Conservation (phyloP, 176 grass and related monocot species). For the Oryza glaberrima region DNA sequence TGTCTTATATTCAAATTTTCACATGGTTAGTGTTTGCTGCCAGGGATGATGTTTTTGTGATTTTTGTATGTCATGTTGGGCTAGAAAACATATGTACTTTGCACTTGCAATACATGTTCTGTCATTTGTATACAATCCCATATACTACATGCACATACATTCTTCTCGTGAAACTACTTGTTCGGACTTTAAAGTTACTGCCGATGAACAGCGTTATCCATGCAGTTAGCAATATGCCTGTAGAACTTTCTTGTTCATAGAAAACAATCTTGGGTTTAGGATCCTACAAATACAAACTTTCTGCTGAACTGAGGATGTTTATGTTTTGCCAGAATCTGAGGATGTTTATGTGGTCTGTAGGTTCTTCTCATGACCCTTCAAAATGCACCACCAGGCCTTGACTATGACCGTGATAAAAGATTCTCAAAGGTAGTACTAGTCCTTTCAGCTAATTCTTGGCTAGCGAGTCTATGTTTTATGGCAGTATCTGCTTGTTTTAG, state of each 20-base stretch:
- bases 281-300: neutral
- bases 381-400: slow-evolving; percentile 84
- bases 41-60: neutral
- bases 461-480: slow-evolving; percentile 43
- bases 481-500: slow-evolving; percentile 61
- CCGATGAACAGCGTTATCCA: neutral
- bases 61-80: neutral
- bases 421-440: slow-evolving; percentile 79
- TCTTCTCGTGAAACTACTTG: slow-evolving; percentile 23
- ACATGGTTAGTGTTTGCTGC: slow-evolving; percentile 28
- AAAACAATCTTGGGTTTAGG: slow-evolving; percentile 15
- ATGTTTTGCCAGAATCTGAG: neutral
- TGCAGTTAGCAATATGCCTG: neutral
- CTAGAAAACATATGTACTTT: neutral
- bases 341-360: slow-evolving; percentile 21
- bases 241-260: slow-evolving; percentile 32
- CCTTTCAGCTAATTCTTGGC: slow-evolving; percentile 43
- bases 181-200: neutral
- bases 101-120: neutral
- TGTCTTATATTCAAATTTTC: neutral
- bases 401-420: slow-evolving; percentile 80
- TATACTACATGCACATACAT: slow-evolving; percentile 1
- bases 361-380: slow-evolving; percentile 88
- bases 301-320: neutral
- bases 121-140: slow-evolving; percentile 9